These are phyloP conservation scores for Dendrobium catenatum DNA, from an alignment of 106 monocot genomes.

Conservation along the genomic window DNA sequence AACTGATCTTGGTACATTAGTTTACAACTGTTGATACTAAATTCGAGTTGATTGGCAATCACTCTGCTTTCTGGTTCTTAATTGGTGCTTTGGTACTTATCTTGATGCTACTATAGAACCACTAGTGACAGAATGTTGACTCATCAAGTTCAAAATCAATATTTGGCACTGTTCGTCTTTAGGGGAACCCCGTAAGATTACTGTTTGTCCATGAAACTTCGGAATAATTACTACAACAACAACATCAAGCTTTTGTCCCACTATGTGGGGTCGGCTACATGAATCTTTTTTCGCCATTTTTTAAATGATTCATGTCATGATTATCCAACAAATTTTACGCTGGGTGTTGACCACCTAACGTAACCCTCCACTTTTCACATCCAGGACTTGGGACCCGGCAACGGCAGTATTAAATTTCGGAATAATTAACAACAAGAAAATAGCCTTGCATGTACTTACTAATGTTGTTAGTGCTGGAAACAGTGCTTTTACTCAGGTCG, in stretches of 20 bases:
- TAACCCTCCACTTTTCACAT: too few relatives aligned
- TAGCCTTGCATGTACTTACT: not conserved
- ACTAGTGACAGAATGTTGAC: not conserved
- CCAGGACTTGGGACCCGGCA: too few relatives aligned
- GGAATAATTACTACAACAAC: not conserved
- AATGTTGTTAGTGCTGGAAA: too few relatives aligned
- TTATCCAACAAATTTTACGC: too few relatives aligned
- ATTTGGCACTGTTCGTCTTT: not conserved
- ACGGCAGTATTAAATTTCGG: too few relatives aligned
- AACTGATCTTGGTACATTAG: not conserved
- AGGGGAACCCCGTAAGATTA: not conserved
- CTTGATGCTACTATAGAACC: not conserved
- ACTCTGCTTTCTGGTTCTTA: not conserved
- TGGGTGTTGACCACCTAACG: too few relatives aligned
- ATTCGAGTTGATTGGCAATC: not conserved
- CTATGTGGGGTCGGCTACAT: too few relatives aligned
- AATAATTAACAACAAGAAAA: not conserved
- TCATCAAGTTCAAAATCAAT: not conserved
- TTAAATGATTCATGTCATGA: too few relatives aligned
- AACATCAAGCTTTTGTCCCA: too few relatives aligned
- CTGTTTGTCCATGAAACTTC: not conserved
- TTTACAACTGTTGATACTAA: not conserved
- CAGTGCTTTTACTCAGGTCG: not conserved
- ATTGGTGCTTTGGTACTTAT: not conserved
- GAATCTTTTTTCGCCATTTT: too few relatives aligned